A percentile compares a stretch with the other conserved stretches of the same genome.
These are phyloP conservation scores for Plenodomus tracheiphilus DNA, from an alignment of 2,329 filamentous ascomycete genomes.

Conservation along the genomic window DNA sequence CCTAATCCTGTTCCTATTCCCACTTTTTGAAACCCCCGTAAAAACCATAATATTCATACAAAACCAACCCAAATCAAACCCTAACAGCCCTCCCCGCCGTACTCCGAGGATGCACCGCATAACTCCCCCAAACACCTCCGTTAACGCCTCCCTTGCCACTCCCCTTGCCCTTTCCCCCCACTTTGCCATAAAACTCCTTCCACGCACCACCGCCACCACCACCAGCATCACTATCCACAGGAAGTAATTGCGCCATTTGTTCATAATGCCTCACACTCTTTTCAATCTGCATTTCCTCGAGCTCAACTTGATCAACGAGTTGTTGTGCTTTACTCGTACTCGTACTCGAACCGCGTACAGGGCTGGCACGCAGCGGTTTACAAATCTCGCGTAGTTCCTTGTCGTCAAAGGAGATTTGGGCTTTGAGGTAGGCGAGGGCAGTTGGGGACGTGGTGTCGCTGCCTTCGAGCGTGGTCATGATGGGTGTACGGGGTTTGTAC, in stretches of 20 bases:
- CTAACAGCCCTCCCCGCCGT: constrained; percentile 6
- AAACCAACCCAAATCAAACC: background rate
- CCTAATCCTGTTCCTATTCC: no score
- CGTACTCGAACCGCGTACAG: background rate
- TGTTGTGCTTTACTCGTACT: background rate
- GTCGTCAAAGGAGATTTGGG: constrained; percentile 79
- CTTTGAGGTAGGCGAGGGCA: constrained; percentile 69
- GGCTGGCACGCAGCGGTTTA: constrained; percentile 46
- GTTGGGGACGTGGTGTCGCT: constrained; percentile 40
- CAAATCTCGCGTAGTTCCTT: constrained; percentile 74
- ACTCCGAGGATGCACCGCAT: constrained; percentile 17
- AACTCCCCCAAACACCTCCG: constrained; percentile 6
- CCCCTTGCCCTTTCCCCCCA: constrained; percentile 1
- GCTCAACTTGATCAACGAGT: constrained; percentile 6
- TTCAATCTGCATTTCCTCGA: constrained; percentile 13
- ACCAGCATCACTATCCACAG: constrained; percentile 20
- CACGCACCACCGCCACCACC: no score
- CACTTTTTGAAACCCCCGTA: no score
- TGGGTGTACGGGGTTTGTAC: constrained; percentile 73
- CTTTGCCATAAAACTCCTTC: constrained; percentile 13
- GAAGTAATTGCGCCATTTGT: constrained; percentile 32
- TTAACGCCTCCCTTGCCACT: background rate
- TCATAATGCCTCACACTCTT: constrained; percentile 25
- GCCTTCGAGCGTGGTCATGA: constrained; percentile 72
- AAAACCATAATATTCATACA: no score